Percentiles rank a stretch among this genome's conserved stretches.
These are phyloP conservation scores for Hericium rajendrae DNA, from an alignment of 768 basidiomycete species.

Conservation along the genomic window DNA sequence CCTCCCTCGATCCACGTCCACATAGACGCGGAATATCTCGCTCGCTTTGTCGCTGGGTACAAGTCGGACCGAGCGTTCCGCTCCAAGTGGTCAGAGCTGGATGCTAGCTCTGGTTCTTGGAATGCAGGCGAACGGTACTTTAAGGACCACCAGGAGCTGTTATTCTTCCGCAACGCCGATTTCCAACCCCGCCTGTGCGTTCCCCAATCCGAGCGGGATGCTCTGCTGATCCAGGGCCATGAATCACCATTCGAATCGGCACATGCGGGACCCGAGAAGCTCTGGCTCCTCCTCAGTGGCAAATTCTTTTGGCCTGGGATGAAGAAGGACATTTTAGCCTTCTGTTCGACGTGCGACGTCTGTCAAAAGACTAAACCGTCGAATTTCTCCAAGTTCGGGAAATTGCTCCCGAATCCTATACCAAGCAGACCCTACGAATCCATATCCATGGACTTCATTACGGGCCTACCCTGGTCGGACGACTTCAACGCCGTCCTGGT, in stretches of 20 bases:
- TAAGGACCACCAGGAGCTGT: conserved; percentile 8
- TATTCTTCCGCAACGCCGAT: conserved; percentile 14
- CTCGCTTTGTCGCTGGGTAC: too few species aligned
- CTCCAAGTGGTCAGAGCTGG: too few species aligned
- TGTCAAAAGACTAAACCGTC: conserved; percentile 11
- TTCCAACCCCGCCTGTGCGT: conserved; percentile 13
- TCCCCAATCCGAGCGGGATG: background rate
- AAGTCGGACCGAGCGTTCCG: too few species aligned
- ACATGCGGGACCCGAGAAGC: conserved; percentile 1
- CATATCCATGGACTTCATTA: conserved; percentile 7
- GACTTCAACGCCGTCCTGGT: conserved; percentile 11
- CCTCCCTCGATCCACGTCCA: too few species aligned
- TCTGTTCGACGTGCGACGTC: conserved; percentile 6
- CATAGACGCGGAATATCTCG: too few species aligned
- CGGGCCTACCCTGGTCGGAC: conserved; percentile 4
- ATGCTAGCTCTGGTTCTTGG: background rate
- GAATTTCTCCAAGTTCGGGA: conserved; percentile 3
- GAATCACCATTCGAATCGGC: conserved; percentile 5
- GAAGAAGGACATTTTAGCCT: conserved; percentile 4
- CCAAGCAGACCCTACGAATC: conserved; percentile 9
- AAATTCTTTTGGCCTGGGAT: conserved; percentile 1
- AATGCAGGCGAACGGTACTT: conserved; percentile 5
- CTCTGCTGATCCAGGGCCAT: conserved; percentile 1
- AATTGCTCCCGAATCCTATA: conserved; percentile 6
- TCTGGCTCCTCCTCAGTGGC: background rate